Percentiles rank a stretch among this genome's conserved stretches.
These are phyloP conservation scores for Amaranthus hypochondriacus DNA, from an alignment of 148 eudicot genomes.

Conservation along the genomic window DNA sequence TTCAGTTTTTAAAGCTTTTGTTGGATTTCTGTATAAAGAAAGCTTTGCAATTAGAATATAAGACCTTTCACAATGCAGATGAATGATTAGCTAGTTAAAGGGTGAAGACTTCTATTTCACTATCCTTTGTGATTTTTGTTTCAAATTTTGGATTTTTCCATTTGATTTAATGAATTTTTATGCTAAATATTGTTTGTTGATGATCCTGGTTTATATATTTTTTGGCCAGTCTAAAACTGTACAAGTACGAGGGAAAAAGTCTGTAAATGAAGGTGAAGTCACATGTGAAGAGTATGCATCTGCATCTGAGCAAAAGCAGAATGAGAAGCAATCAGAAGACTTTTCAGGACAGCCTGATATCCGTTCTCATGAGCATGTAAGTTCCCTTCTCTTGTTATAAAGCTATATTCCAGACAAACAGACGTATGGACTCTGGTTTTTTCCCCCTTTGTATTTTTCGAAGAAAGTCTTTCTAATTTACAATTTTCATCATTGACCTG, in stretches of 20 bases:
- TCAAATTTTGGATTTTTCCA: background rate
- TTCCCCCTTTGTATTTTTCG: too few relatives aligned
- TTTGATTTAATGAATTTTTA: background rate
- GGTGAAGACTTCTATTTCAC: background rate
- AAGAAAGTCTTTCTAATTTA: too few relatives aligned
- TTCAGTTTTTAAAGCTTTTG: background rate
- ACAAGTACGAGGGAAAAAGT: conserved; percentile 55
- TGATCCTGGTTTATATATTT: background rate
- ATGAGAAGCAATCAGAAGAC: conserved; percentile 56
- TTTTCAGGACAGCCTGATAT: conserved; percentile 35
- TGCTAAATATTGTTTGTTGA: background rate
- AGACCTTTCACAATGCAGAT: background rate
- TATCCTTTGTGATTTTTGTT: background rate
- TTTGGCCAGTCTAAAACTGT: conserved; percentile 50
- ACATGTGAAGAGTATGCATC: conserved; percentile 50
- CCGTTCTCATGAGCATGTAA: conserved; percentile 49
- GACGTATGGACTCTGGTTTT: too few relatives aligned
- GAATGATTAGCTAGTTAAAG: background rate
- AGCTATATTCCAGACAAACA: background rate
- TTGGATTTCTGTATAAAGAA: too few relatives aligned
- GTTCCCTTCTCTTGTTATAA: conserved; percentile 16
- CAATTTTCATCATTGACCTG: too few relatives aligned
- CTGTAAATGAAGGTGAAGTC: conserved; percentile 57
- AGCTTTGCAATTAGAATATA: too few relatives aligned
- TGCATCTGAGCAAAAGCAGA: conserved; percentile 44